Evolutionary conservation across 345 rosid genomes (phyloP), one percentile per base, ranked within the genome.

Genomic region (Mercurialis annua): DNA sequence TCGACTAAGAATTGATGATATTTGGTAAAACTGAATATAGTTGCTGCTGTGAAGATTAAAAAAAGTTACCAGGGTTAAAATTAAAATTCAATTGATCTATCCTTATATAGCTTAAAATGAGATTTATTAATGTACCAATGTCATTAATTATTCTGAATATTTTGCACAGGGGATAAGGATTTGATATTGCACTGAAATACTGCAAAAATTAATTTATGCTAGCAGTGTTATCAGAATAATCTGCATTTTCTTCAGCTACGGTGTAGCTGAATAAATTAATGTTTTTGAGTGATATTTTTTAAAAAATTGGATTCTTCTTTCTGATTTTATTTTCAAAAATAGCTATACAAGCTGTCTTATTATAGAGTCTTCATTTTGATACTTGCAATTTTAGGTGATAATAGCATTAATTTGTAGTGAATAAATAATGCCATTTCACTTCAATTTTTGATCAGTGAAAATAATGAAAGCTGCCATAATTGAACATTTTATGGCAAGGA

Each of bases 231-330:
- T 36, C 4, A 59, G 27, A 30, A 23, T 21, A 29, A 15, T 33
- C 56, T 64, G 67, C 67, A 48, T 30, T 33, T 21, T 46, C 66
- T 62, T n/a, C 67, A 64, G 67, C 44, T 31, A 64, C 15, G 9
- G 1, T 10, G 56, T 63, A 31, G 67, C 67, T 48, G 67, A 33
- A n/a, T n/a, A n/a, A n/a, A n/a, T n/a, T n/a, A 63, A 46, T 40
- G 1, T 36, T 36, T 3, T 36, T 36, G 4, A 36, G 4, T 36
- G 4, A 36, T 36, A 3, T 36, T 36, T 36, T 36, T 36, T 44
- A 18, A 18, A 46, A 62, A 40, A 40, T 15, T 29, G 34, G 53
- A 10, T 10, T 63, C 6, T 30, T 20, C 5, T 17, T 63, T 30
- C 11, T 11, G 20, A 40, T 24, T 63, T 30, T 38, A 10, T 3